Evolutionary conservation across 257 asterid genomes (phyloP), one percentile per base, ranked within the genome.

Genomic region (Lavandula angustifolia): DNA sequence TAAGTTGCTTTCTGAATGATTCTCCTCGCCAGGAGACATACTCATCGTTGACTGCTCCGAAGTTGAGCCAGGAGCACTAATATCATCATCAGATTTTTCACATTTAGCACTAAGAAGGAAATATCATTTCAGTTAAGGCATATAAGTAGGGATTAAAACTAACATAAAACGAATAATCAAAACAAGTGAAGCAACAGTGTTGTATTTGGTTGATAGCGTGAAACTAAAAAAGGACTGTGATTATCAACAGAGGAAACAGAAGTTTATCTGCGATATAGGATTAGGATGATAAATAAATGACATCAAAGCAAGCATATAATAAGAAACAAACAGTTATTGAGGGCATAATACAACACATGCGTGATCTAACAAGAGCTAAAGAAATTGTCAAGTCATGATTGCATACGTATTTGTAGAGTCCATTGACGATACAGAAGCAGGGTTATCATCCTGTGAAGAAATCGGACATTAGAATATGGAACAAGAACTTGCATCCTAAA

Each of bases 391-490:
- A 68, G 59, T 37, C 59, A 66, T 54, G 73, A 78, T 9, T 49
- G 78, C 91, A 52, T 85, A 92, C 98, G 51, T 70, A 80, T 78
- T 64, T 57, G 73, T 43, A 52, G 82, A 78, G 63, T 77, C 86
- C 31, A 76, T 73, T 18, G 84, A 71, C 46, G 86, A 64, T 59
- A 72, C 68, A 68, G 87, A 81, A 41, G 87, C 66, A 9, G 66
- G 82, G 65, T 75, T 82, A 48, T 86, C 96, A 48, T 85, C 99
- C 99, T 92, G 91, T 34, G 63, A 74, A 81, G 67, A 64, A 77
- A 68, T 9, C 41, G 52, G 48, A 60, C 61, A 52, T 79, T 35
- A 64, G 61, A 57, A 64, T 46, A 74, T 54, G 64, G 54, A 51
- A 56, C 54, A 34, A 55, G 5, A 34, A 13, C 29, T 38, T 34